These are phyloP conservation scores for Erodium trifolium DNA, from an alignment of 441 rosid genomes.

Conservation along the genomic window DNA sequence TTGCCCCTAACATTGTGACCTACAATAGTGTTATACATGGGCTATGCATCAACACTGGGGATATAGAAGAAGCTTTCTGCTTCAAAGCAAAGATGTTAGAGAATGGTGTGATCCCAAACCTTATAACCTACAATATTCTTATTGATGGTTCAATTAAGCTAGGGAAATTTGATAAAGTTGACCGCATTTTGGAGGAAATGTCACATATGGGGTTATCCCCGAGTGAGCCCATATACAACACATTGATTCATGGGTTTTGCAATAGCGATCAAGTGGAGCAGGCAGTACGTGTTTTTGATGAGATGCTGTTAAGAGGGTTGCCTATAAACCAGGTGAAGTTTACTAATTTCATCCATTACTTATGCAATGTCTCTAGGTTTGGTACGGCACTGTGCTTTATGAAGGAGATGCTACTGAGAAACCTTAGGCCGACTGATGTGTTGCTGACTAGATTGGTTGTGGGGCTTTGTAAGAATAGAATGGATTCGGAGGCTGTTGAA, in stretches of 20 bases:
- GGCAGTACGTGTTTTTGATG: constrained; percentile 46
- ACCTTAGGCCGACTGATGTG: constrained; percentile 58
- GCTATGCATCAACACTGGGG: constrained; percentile 21
- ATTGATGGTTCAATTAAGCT: constrained; percentile 57
- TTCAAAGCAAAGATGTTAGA: constrained; percentile 54
- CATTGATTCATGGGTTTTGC: constrained; percentile 58
- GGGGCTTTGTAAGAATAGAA: constrained; percentile 55
- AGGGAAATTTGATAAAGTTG: constrained; percentile 53
- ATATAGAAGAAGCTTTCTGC: constrained; percentile 44
- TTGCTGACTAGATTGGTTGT: constrained; percentile 49
- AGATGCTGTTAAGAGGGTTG: constrained; percentile 48
- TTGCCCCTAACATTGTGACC: constrained; percentile 46
- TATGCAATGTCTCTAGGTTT: constrained; percentile 41
- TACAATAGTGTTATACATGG: constrained; percentile 50
- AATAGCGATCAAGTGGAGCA: constrained; percentile 37
- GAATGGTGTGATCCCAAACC: constrained; percentile 41
- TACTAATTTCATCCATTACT: constrained; percentile 44
- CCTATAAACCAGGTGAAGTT: constrained; percentile 42
- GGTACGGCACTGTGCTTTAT: constrained; percentile 40
- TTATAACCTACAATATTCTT: constrained; percentile 54
- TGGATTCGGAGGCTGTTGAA: constrained; percentile 43
- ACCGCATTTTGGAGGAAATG: constrained; percentile 50
- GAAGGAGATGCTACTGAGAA: constrained; percentile 49
- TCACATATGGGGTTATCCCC: constrained; percentile 42
- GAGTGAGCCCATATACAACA: constrained; percentile 57